Evolutionary conservation across 1,139 yeast genomes (phyloP).

Genomic region (Candida sp.): DNA sequence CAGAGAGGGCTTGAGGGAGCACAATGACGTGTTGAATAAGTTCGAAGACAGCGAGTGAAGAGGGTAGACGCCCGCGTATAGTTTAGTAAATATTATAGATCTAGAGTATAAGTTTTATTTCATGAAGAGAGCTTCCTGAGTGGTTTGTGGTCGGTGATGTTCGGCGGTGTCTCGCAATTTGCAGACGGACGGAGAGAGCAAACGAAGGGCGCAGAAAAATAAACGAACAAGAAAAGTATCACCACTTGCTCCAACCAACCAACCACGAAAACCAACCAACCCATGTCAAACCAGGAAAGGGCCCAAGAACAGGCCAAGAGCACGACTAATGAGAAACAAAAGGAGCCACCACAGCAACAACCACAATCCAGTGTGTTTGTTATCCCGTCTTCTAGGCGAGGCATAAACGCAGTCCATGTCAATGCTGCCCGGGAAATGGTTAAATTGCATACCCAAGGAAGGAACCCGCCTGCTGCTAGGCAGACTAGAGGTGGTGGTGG

Average conservation of each 20-base stretch:
- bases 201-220: neutral
- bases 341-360: neutral
- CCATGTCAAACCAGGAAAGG: neutral
- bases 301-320: neutral
- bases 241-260: neutral
- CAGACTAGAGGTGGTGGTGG: slow-evolving; percentile 6
- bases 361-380: slow-evolving; percentile 5
- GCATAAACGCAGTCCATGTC: slow-evolving; percentile 61
- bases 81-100: too few relatives aligned
- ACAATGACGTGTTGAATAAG: slow-evolving; percentile 21
- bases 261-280: too few relatives aligned
- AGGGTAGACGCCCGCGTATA: neutral
- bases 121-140: too few relatives aligned
- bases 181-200: neutral
- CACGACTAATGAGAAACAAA: neutral
- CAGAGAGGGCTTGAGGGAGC: slow-evolving; percentile 73
- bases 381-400: slow-evolving; percentile 18
- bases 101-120: too few relatives aligned
- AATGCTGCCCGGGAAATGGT: slow-evolving; percentile 70
- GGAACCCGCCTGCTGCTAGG: slow-evolving; percentile 28
- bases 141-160: neutral
- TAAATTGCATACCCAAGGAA: slow-evolving; percentile 39
- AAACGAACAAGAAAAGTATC: neutral
- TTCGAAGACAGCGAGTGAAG: slow-evolving; percentile 13
- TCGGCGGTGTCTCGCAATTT: neutral